Evolutionary conservation across 2,329 filamentous ascomycete genomes (phyloP).

Genomic region (Pseudocercospora vitis): DNA sequence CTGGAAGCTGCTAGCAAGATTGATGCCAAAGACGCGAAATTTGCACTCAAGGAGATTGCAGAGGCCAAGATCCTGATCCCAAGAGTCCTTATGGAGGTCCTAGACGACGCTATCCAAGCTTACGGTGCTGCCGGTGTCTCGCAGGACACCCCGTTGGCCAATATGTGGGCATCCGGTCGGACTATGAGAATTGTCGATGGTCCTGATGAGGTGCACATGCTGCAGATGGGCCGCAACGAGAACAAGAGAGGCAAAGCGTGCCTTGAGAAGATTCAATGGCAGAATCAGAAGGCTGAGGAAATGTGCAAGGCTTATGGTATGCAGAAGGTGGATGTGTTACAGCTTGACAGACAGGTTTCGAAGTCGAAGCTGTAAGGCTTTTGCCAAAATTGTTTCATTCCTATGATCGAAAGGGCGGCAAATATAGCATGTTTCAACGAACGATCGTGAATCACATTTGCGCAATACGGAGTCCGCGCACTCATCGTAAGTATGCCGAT

Average conservation of each 20-base stretch:
- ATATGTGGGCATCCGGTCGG: slow-evolving; percentile 41
- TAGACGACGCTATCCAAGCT: slow-evolving; percentile 83
- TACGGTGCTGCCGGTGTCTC: slow-evolving; percentile 87
- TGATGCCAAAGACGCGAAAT: slow-evolving; percentile 84
- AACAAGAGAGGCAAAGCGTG: slow-evolving; percentile 63
- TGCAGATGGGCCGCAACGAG: slow-evolving; percentile 79
- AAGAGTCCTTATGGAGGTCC: slow-evolving; percentile 75
- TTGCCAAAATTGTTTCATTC: too few relatives aligned
- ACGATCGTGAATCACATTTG: not conserved
- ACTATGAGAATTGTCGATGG: slow-evolving; percentile 61
- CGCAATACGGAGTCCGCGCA: too few relatives aligned
- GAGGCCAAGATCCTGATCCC: slow-evolving; percentile 93
- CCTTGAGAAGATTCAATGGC: slow-evolving; percentile 61
- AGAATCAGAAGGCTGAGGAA: slow-evolving; percentile 65
- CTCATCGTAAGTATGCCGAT: too few relatives aligned
- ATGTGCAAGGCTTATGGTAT: slow-evolving; percentile 62
- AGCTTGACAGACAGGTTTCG: slow-evolving; percentile 39
- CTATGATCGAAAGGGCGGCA: too few relatives aligned
- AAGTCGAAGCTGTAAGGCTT: slow-evolving; percentile 45
- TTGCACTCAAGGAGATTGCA: slow-evolving; percentile 87
- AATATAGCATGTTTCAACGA: not conserved
- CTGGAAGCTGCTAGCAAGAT: slow-evolving; percentile 95
- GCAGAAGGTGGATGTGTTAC: slow-evolving; percentile 44
- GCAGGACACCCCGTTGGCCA: slow-evolving; percentile 88
- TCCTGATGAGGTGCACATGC: slow-evolving; percentile 89